Evolutionary conservation across 805 yeast species (phyloP).

Genomic region (Pichia phayaonensis): DNA sequence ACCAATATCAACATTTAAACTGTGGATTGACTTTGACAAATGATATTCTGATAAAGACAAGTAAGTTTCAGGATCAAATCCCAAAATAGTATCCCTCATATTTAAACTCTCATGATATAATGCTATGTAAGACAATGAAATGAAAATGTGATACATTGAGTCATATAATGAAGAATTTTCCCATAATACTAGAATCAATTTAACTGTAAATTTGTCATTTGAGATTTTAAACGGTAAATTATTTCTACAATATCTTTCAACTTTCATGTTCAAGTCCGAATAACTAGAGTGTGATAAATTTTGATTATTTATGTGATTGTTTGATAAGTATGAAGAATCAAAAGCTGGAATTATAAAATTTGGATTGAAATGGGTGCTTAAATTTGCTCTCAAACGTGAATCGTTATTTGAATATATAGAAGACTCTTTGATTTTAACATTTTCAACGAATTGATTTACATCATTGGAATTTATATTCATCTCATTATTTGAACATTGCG

Average conservation of each 20-base stretch:
- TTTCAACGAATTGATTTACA: neutral
- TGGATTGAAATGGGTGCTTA: neutral
- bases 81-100: conserved; percentile 2
- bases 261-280: conserved; percentile 5
- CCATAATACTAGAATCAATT: neutral
- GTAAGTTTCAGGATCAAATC: conserved; percentile 11
- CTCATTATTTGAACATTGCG: neutral
- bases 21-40: conserved; percentile 12
- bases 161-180: conserved; percentile 7
- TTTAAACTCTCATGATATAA: conserved; percentile 9
- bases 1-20: conserved; percentile 9
- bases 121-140: conserved; percentile 11
- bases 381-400: neutral
- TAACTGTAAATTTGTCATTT: neutral
- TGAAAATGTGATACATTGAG: conserved; percentile 6
- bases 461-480: neutral
- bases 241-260: conserved; percentile 3
- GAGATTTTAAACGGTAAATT: conserved; percentile 8
- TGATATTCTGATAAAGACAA: conserved; percentile 16
- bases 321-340: conserved; percentile 2
- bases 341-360: conserved; percentile 6
- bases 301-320: conserved; percentile 2
- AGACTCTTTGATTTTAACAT: neutral
- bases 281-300: conserved; percentile 6
- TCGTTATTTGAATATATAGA: neutral